phyloP scores from a whole-genome alignment of 2,329 filamentous ascomycete species.

The Sporothrix dimorphospora region DNA sequence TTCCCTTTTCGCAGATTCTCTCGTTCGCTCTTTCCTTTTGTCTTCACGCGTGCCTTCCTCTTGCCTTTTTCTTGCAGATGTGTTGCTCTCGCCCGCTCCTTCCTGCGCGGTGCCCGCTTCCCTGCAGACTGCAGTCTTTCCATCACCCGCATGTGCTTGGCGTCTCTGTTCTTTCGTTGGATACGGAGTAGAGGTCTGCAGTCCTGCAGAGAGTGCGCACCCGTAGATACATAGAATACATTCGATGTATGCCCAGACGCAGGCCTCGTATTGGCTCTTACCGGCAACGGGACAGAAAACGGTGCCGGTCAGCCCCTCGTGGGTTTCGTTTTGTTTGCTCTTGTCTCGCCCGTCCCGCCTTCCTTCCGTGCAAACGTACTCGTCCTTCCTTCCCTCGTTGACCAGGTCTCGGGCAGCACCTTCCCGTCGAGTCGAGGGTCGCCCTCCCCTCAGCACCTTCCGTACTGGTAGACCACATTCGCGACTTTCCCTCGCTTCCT shows the following conservation, averaged over 20 bases:
- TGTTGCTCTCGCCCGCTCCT: not conserved
- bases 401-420: not conserved
- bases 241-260: not conserved
- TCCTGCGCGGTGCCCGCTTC: constrained; percentile 12
- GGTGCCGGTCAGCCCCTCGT: not conserved
- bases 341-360: constrained; percentile 14
- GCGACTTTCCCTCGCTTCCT: not conserved
- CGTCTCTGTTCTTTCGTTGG: not conserved
- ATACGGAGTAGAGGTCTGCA: not conserved
- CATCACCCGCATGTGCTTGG: not conserved
- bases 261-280: not conserved
- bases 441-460: not conserved
- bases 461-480: not conserved
- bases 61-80: not conserved
- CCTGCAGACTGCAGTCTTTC: constrained; percentile 4
- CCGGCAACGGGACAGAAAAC: not conserved
- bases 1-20: not conserved
- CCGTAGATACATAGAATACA: not conserved
- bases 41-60: not conserved
- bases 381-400: not conserved
- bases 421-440: not conserved
- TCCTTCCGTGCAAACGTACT: constrained; percentile 8
- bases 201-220: not conserved
- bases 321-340: constrained; percentile 2
- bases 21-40: not conserved